Evolutionary conservation across 805 yeast genomes (phyloP).

Genomic region (Komagataella kurtzmanii): DNA sequence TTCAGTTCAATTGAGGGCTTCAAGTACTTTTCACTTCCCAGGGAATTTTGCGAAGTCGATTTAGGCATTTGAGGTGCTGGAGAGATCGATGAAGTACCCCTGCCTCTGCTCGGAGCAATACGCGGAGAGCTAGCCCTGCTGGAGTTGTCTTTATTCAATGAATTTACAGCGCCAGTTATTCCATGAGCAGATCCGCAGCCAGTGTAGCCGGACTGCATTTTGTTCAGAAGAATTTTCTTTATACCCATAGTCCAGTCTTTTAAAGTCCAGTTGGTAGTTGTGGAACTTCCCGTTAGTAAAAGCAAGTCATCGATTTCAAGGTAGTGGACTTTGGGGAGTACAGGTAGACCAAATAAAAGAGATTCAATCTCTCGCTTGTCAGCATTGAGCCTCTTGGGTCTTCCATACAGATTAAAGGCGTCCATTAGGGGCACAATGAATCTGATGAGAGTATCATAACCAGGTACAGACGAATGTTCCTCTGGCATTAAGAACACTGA

Average conservation of each 20-base stretch:
- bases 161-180: slow-evolving; percentile 36
- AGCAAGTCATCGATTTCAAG: slow-evolving; percentile 49
- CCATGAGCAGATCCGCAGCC: slow-evolving; percentile 71
- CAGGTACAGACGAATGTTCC: slow-evolving; percentile 69
- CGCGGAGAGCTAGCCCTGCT: not conserved
- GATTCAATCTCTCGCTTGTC: slow-evolving; percentile 56
- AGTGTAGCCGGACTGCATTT: slow-evolving; percentile 46
- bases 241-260: slow-evolving; percentile 47
- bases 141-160: not conserved
- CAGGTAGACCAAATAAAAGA: slow-evolving; percentile 70
- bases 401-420: slow-evolving; percentile 67
- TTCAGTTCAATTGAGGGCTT: not conserved
- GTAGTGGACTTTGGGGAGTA: slow-evolving; percentile 65
- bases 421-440: slow-evolving; percentile 66
- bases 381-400: slow-evolving; percentile 65
- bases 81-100: not conserved
- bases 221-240: slow-evolving; percentile 40
- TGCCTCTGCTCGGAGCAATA: not conserved
- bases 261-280: slow-evolving; percentile 33
- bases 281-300: slow-evolving; percentile 20
- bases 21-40: not conserved
- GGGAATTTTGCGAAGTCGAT: not conserved
- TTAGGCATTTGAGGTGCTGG: not conserved
- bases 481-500: slow-evolving; percentile 75
- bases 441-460: slow-evolving; percentile 74